A percentile compares a stretch with the other conserved stretches of the same genome.
These are phyloP conservation scores for Stephania japonica DNA, from an alignment of 164 flowering plant genomes.

Conservation along the genomic window DNA sequence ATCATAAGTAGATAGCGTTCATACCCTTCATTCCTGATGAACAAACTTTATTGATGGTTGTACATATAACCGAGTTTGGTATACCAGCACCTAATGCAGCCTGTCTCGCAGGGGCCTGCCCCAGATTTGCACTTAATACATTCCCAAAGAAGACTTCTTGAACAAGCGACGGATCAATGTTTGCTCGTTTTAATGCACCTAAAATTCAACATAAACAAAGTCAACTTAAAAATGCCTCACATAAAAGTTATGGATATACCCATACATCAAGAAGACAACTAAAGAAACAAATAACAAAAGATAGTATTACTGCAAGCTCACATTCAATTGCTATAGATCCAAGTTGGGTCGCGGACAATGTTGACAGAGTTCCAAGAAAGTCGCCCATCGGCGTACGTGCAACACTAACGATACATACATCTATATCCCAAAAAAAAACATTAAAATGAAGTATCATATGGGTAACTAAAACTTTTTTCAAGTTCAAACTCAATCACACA, in stretches of 20 bases:
- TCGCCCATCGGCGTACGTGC: conserved; percentile 97
- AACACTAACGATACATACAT: conserved; percentile 94
- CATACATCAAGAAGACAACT: background rate
- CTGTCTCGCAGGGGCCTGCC: conserved; percentile 99
- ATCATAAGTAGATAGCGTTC: background rate
- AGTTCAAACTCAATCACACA: background rate
- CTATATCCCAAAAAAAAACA: conserved; percentile 27
- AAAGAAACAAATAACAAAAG: background rate
- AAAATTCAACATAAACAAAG: background rate
- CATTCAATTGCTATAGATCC: conserved; percentile 84
- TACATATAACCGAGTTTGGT: conserved; percentile 75
- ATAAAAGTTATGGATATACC: background rate
- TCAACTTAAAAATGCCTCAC: too few species aligned
- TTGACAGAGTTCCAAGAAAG: conserved; percentile 81
- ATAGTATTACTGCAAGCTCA: conserved; percentile 14
- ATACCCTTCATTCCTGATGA: conserved; percentile 91
- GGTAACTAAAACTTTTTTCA: background rate
- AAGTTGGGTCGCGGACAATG: conserved; percentile 79
- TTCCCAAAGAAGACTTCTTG: conserved; percentile 98
- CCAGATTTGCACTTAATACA: conserved; percentile 89
- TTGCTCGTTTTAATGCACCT: conserved; percentile 91
- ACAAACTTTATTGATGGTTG: conserved; percentile 86
- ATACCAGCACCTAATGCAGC: conserved; percentile 95
- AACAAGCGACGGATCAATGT: conserved; percentile 71
- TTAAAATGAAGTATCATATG: background rate